A percentile compares a stretch with the other conserved stretches of the same genome.
phyloP scores from a whole-genome alignment of 2,329 filamentous ascomycete species.

The Penicillium sp. region DNA sequence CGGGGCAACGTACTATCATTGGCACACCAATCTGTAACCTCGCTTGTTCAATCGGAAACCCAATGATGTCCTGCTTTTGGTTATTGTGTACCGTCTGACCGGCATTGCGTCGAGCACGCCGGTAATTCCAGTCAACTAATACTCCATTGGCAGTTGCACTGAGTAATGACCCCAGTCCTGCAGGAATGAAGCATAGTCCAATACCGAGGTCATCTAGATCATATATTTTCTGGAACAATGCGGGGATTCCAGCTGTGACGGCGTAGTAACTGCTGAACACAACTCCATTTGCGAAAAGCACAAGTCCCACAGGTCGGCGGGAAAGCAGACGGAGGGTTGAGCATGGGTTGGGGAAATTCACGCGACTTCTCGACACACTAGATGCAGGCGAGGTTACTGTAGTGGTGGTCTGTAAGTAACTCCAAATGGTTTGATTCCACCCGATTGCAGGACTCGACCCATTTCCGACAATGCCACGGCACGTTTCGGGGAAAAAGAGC shows the following conservation, averaged over 20 bases:
- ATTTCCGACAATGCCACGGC: constrained; percentile 35
- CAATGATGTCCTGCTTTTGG: constrained; percentile 52
- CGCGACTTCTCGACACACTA: not conserved
- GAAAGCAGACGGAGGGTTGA: constrained; percentile 33
- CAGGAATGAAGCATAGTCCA: constrained; percentile 34
- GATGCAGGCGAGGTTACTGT: not conserved
- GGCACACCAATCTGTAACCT: constrained; percentile 35
- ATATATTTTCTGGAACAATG: constrained; percentile 44
- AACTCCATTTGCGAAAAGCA: constrained; percentile 39
- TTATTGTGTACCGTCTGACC: constrained; percentile 59
- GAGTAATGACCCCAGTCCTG: constrained; percentile 26
- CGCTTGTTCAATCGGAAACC: constrained; percentile 49
- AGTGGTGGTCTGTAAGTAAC: not conserved
- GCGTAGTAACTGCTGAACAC: constrained; percentile 48
- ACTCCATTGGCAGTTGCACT: constrained; percentile 25
- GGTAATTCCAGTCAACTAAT: constrained; percentile 68
- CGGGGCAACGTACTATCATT: constrained; percentile 10
- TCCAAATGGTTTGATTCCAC: constrained; percentile 32
- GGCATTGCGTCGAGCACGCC: constrained; percentile 53
- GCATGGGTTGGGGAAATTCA: constrained; percentile 31
- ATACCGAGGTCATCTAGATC: constrained; percentile 45
- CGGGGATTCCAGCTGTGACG: constrained; percentile 44
- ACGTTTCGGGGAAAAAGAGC: constrained; percentile 38
- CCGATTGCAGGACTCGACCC: constrained; percentile 26
- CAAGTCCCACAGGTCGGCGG: constrained; percentile 28